Conservation (phyloP, 345 rosid species). For the Salix purpurea region DNA sequence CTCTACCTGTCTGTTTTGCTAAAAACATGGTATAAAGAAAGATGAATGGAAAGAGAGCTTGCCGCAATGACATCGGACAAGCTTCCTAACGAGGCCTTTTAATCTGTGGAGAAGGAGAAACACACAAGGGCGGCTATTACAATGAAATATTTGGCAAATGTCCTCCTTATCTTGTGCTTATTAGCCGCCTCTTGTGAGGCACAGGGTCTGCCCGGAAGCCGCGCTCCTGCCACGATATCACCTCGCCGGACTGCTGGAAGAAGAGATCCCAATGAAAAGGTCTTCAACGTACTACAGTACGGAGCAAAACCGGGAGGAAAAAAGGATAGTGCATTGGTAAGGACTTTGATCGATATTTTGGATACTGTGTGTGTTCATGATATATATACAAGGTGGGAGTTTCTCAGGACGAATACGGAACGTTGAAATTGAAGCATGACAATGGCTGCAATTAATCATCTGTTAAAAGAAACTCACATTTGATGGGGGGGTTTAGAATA, state of each 20-base stretch:
- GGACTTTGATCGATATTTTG: no score
- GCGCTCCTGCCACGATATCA: not conserved
- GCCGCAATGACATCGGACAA: not conserved
- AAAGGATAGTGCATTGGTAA: constrained; percentile 34
- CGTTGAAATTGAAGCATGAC: no score
- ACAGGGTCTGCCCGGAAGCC: not conserved
- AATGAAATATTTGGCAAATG: constrained; percentile 1
- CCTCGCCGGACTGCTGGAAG: not conserved
- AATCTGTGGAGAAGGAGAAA: not conserved
- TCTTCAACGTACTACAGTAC: constrained; percentile 35
- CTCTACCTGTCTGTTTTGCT: not conserved
- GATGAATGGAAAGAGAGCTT: constrained; percentile 4
- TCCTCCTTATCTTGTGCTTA: constrained; percentile 13
- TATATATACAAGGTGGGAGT: no score
- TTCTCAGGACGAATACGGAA: not conserved
- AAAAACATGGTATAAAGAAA: constrained; percentile 8
- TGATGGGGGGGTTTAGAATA: no score
- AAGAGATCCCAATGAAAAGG: constrained; percentile 28
- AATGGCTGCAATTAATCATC: no score
- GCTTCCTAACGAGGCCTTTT: constrained; percentile 6
- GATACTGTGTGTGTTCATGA: not conserved
- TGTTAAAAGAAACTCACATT: no score
- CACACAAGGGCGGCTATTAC: not conserved
- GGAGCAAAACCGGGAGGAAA: constrained; percentile 35
- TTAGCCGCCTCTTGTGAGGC: not conserved